phyloP scores from a whole-genome alignment of 345 rosid species.

The Hevea brasiliensis region DNA sequence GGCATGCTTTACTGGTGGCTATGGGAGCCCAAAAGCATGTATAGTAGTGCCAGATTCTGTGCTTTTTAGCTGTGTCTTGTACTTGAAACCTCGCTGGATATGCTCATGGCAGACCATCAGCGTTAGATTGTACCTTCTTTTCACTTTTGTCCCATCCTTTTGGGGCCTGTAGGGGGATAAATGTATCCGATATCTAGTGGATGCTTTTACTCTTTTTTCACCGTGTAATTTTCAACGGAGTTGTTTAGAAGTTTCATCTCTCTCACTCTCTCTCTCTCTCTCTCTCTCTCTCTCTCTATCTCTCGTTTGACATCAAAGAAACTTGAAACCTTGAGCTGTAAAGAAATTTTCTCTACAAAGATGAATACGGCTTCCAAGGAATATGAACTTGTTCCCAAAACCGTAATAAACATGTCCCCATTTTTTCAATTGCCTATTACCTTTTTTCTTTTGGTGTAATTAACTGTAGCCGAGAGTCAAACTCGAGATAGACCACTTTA shows the following conservation, averaged over 20 bases:
- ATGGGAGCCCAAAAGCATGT: constrained; percentile 17
- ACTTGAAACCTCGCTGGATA: constrained; percentile 15
- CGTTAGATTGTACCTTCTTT: constrained; percentile 9
- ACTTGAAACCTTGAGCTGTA: no score
- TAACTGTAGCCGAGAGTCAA: no score
- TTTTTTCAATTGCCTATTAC: no score
- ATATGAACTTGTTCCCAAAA: no score
- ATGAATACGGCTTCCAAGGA: no score
- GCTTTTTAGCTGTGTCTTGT: constrained; percentile 6
- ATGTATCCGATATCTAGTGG: constrained; percentile 3
- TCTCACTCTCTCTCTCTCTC: background rate
- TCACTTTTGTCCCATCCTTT: background rate
- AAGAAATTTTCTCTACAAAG: no score
- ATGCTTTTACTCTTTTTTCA: background rate
- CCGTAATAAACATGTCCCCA: no score
- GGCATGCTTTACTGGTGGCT: constrained; percentile 17
- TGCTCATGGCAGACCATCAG: constrained; percentile 16
- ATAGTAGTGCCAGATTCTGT: constrained; percentile 13
- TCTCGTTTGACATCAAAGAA: background rate
- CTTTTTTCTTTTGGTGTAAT: no score
- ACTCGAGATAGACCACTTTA: no score
- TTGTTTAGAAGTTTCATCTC: background rate
- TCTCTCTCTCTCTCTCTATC: no score
- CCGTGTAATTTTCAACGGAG: background rate
- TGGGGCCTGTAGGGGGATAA: constrained; percentile 6